Evolutionary conservation across 2,329 filamentous ascomycete genomes (phyloP), one percentile per base, ranked within the genome.

Genomic region (Aspergillus caelatus): DNA sequence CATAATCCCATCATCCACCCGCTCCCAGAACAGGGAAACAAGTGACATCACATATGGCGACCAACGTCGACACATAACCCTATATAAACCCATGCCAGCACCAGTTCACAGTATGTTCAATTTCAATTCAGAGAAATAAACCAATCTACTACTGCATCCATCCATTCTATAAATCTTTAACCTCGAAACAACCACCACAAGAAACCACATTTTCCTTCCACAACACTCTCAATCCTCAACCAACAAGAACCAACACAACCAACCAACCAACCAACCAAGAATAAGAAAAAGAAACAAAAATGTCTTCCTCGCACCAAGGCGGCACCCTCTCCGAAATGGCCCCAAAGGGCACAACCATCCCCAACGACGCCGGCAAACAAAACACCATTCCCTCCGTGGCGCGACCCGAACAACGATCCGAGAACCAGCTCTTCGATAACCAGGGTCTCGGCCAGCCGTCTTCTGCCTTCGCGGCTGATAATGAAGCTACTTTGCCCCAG

Each of bases 381-480:
- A 79, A 79, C 66, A 74, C 74, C 56, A 82, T 85, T 63, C 81
- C 82, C 16, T 84, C 83, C 3, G 78, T 81, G 2, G 77, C 83
- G 28, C 79, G 81, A 8, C 82, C 82, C 1, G 81, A 83, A 66
- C 81, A 85, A 65, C 71, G 73, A 14, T 68, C 71, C 50, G 73
- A 79, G 46, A 70, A 77, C 48, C 52, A 50, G 4, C 64, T 69
- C 52, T 76, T 71, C 61, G 72, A 79, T 53, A 72, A 78, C 46
- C 74, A 78, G 28, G 74, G 77, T 30, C 62, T 80, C 19, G 78
- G 77, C 14, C 68, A 74, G 52, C 68, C 75, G 6, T 73, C 74
- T 43, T 64, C 76, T 0, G 78, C 79, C n/a, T 74, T 75, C 21
- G 82, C 81, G 0, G 82, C 80, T 9, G 80, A 82, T 63, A 85